Evolutionary conservation across 106 monocot species (phyloP), one percentile per base, ranked within the genome.

Genomic region (Iris macrosiphon): DNA sequence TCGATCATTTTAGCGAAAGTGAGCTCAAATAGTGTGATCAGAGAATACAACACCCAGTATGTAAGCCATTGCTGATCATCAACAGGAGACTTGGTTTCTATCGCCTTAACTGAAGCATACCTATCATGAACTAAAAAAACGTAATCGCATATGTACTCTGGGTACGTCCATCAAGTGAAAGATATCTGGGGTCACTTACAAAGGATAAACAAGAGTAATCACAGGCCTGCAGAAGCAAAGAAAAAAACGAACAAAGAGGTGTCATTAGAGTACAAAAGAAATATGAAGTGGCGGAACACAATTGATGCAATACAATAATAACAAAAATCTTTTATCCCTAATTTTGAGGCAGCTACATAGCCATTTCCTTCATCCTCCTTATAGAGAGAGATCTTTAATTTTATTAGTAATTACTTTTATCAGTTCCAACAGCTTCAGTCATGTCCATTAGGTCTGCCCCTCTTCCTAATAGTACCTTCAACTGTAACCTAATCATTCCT

Each of bases 21-120:
- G 31, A 85, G 75, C 72, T 85, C 85, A 65, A 85, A 69, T 23
- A 85, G 75, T 42, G 85, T 85, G 19, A 79, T 68, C 23, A 79
- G 19, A 16, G 85, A 85, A 67, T 85, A 76, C 32, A 85, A 27
- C 54, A 95, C 94, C 94, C 94, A 89, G 38, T 95, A 89, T 49
- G 89, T 89, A 52, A 95, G 89, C 94, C 94, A 95, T 70, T 95
- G 94, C 44, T 85, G 85, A 72, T 95, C 94, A 59, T 95, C 94
- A 14, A 74, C 68, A 39, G 71, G 73, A 44, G 88, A 85, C 79
- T 85, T 85, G 52, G 82, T 85, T 79, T 95, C 94, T 61, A 95
- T 95, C 46, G 94, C 94, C 42, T 74, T 81, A 16, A 95, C 80
- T 22, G 94, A 95, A 57, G 94, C 94, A 76, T 95, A 95, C 52